phyloP scores from a whole-genome alignment of 2,329 filamentous ascomycete species.

The Lasiodiplodia sp. region DNA sequence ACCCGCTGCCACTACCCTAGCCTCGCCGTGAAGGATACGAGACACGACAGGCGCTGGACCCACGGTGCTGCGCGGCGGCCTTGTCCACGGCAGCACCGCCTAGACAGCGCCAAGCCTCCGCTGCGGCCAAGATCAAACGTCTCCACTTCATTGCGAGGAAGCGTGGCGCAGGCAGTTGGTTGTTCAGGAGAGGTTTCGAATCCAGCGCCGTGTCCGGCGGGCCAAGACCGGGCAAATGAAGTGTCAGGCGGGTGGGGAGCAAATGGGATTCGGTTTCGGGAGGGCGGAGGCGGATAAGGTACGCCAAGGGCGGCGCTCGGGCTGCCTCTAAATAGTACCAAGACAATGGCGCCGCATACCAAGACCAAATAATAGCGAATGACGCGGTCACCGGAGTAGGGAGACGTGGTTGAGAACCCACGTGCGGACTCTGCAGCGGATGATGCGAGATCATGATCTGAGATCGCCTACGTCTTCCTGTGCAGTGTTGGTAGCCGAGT shows the following conservation, averaged over 20 bases:
- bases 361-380: neutral
- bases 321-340: conserved; percentile 2
- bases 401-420: neutral
- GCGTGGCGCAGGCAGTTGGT: neutral
- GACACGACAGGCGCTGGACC: neutral
- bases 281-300: conserved; percentile 6
- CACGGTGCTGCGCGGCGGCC: neutral
- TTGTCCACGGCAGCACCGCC: conserved; percentile 1
- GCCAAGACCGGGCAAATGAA: conserved; percentile 25
- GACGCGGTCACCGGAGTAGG: neutral
- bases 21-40: neutral
- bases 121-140: conserved; percentile 13
- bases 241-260: neutral
- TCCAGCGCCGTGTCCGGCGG: neutral
- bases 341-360: conserved; percentile 1
- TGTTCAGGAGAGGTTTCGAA: neutral
- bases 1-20: neutral
- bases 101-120: conserved; percentile 9
- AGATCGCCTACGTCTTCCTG: no score
- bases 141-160: conserved; percentile 1
- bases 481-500: neutral
- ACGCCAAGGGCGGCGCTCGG: conserved; percentile 12
- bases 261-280: neutral
- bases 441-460: neutral
- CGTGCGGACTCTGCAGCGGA: neutral